Base-by-base conservation (phyloP, 495 filamentous ascomycete genomes). In the Letharia columbiana region DNA sequence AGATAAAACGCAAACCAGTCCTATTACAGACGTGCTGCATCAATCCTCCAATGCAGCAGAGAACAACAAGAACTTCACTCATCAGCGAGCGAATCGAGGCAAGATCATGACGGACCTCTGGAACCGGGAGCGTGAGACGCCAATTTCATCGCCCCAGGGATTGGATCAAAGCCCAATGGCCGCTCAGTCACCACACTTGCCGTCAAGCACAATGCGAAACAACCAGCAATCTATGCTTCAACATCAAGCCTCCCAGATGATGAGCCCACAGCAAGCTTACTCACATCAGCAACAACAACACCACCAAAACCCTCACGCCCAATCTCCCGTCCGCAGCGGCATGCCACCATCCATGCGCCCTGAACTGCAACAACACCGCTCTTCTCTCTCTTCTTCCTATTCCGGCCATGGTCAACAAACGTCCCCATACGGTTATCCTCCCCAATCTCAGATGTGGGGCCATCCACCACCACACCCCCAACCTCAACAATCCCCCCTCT, bases 31-130 rank as follows among this genome's bases (percentile, higher is more conserved):
- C 69, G 86, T 98, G 64, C 79, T 95, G 66, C 90, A 89, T 61
- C 92, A 98, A 72, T 92, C 92, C 40, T 83, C 89, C 41, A 91
- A 94, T 50, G 87, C 92, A 6, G 89, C 91, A 42, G 92, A 98
- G 71, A 96, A 86, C 78, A 98, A 96, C 76, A 92, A 92, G 71
- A 78, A 80, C 40, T 78, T 98, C 39, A 87, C 86, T 65, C 82
- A 87, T 64, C 87, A 91, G 71, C 85, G 93, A 64, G 85, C 80
- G 39, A 85, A 87, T 73, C 87, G 94, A 62, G 82, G 78, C 52
- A 86, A 91, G 62, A 92, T 88, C 65, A 79, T 94, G 67, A 86
- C 90, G 62, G 86, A 86, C 66, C 82, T 87, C 58, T 97, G 90
- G 87, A 82, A 84, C 65, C 84, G 86, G 72, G 89, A 86, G 39